A percentile compares a stretch with the other conserved stretches of the same genome.
phyloP scores from a whole-genome alignment of 768 basidiomycete genomes.

The Lactifluus echinatus region DNA sequence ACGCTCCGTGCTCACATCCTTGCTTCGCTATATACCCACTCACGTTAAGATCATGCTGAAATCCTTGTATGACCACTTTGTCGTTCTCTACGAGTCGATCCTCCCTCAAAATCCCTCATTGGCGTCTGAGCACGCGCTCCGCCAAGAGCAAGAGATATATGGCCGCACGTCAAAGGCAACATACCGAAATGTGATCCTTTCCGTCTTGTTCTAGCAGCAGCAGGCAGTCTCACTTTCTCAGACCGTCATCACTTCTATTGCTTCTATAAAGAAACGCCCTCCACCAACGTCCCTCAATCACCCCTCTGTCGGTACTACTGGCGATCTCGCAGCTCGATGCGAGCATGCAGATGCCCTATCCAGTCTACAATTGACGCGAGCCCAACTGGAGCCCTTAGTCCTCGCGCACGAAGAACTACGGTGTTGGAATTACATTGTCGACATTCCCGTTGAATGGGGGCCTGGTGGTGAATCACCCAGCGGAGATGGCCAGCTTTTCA shows the following conservation, averaged over 20 bases:
- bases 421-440: conserved; percentile 62
- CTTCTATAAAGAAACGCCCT: conserved; percentile 43
- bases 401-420: conserved; percentile 49
- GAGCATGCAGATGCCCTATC: conserved; percentile 28
- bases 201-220: conserved; percentile 16
- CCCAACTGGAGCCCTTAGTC: conserved; percentile 48
- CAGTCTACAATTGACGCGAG: conserved; percentile 43
- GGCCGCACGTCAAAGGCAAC: conserved; percentile 64
- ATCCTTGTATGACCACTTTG: conserved; percentile 63
- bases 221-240: conserved; percentile 22
- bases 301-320: conserved; percentile 71
- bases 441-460: conserved; percentile 47
- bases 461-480: conserved; percentile 57
- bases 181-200: conserved; percentile 60
- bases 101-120: conserved; percentile 46
- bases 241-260: conserved; percentile 46
- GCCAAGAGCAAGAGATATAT: conserved; percentile 77
- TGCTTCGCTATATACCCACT: neutral
- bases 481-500: conserved; percentile 49
- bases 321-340: conserved; percentile 45
- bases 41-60: conserved; percentile 58
- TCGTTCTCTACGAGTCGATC: conserved; percentile 53
- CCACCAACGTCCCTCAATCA: conserved; percentile 52
- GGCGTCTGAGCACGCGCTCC: conserved; percentile 70
- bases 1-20: conserved; percentile 1